A percentile compares a stretch with the other conserved stretches of the same genome.
Evolutionary conservation across 1,284 basidiomycete species (phyloP).

Genomic region (Sphaerobolus stellatus): DNA sequence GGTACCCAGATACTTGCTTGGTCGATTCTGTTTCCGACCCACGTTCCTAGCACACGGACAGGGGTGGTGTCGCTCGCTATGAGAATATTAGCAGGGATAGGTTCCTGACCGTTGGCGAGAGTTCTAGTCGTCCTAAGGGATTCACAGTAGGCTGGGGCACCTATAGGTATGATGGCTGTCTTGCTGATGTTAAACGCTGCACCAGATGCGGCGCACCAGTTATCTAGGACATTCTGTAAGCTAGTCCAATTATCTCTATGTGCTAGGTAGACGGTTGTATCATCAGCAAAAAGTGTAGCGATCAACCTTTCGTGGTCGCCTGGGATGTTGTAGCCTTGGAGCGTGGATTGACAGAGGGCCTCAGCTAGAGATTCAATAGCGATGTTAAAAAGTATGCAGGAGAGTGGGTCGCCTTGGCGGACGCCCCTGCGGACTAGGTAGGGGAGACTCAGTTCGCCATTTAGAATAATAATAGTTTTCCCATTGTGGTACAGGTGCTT

Average conservation of each 20-base stretch:
- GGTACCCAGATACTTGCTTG: slow-evolving; percentile 22
- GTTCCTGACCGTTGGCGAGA: neutral
- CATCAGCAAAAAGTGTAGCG: slow-evolving; percentile 20
- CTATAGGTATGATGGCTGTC: slow-evolving; percentile 36
- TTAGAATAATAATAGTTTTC: neutral
- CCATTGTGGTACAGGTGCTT: neutral
- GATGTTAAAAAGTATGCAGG: slow-evolving; percentile 29
- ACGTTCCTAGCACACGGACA: slow-evolving; percentile 27
- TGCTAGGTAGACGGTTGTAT: slow-evolving; percentile 27
- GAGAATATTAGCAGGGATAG: slow-evolving; percentile 1
- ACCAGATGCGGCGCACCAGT: slow-evolving; percentile 33
- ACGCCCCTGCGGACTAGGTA: slow-evolving; percentile 2
- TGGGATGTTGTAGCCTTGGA: slow-evolving; percentile 17
- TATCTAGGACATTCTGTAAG: slow-evolving; percentile 23
- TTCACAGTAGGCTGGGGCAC: slow-evolving; percentile 17
- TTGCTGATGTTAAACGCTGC: slow-evolving; percentile 37
- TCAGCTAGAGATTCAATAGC: slow-evolving; percentile 28
- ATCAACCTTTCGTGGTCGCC: slow-evolving; percentile 28
- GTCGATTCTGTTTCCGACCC: slow-evolving; percentile 25
- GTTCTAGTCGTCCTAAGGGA: neutral
- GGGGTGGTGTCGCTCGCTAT: slow-evolving; percentile 25
- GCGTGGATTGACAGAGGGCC: slow-evolving; percentile 18
- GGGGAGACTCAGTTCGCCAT: neutral
- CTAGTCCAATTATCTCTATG: slow-evolving; percentile 18
- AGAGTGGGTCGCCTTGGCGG: slow-evolving; percentile 13